Evolutionary conservation across 345 rosid species (phyloP).

Genomic region (Murraya koenigii): DNA sequence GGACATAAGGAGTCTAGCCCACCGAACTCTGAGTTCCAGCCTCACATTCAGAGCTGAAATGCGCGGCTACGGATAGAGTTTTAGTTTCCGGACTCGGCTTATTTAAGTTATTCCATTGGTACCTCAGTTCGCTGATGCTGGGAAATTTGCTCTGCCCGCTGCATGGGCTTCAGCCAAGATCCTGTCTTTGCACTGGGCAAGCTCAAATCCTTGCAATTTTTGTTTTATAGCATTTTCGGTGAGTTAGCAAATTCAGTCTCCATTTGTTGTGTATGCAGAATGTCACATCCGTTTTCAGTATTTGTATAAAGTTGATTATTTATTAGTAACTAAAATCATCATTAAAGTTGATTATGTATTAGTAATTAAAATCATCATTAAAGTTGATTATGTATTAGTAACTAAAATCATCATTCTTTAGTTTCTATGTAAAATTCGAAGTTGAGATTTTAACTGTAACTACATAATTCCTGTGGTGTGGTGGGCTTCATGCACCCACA

Average conservation of each 20-base stretch:
- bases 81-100: slow-evolving; percentile 25
- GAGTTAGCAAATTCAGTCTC: background rate
- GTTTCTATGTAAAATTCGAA: background rate
- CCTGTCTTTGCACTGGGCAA: background rate
- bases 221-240: background rate
- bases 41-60: slow-evolving; percentile 62
- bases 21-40: slow-evolving; percentile 69
- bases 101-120: background rate
- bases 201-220: slow-evolving; percentile 9
- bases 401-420: slow-evolving; percentile 9
- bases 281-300: background rate
- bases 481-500: no score
- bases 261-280: background rate
- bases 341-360: no score
- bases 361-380: no score
- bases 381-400: background rate
- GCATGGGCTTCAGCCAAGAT: slow-evolving; percentile 1
- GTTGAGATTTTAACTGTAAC: no score
- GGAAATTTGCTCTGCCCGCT: background rate
- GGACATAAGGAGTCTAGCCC: slow-evolving; percentile 85
- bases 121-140: background rate
- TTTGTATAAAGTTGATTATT: slow-evolving; percentile 11
- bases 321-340: no score
- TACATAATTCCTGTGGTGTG: no score
- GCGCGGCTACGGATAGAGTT: slow-evolving; percentile 62